Evolutionary conservation across 2,329 filamentous ascomycete genomes (phyloP).

Genomic region (Microthyrium microscopicum): DNA sequence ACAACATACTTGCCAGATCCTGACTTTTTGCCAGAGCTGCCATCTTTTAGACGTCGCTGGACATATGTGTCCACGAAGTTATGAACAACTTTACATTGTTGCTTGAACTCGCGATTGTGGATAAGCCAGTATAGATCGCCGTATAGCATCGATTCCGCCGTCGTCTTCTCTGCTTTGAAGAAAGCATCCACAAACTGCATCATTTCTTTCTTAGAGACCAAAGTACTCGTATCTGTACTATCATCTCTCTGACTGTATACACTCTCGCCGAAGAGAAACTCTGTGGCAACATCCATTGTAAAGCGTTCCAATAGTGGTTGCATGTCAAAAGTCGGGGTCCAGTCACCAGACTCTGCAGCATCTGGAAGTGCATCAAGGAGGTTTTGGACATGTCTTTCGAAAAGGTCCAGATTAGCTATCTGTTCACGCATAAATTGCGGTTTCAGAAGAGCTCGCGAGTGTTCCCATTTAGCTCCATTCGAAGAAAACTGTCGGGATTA

Average conservation of each 20-base stretch:
- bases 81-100: constrained; percentile 22
- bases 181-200: constrained; percentile 16
- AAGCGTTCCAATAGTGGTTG: constrained; percentile 48
- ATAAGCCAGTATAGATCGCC: constrained; percentile 3
- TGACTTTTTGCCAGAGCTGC: constrained; percentile 15
- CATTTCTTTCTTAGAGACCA: constrained; percentile 18
- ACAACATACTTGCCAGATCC: constrained; percentile 1
- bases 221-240: too few species aligned
- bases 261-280: constrained; percentile 46
- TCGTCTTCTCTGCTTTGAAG: not conserved
- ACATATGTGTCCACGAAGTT: constrained; percentile 29
- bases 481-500: constrained; percentile 18
- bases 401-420: constrained; percentile 18
- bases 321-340: constrained; percentile 26
- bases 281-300: constrained; percentile 50
- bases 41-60: constrained; percentile 15
- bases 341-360: constrained; percentile 20
- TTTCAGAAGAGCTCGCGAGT: constrained; percentile 19
- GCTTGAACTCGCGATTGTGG: constrained; percentile 21
- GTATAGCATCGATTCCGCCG: not conserved
- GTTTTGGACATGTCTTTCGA: constrained; percentile 19
- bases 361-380: constrained; percentile 18
- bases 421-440: constrained; percentile 22
- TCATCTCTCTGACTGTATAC: constrained; percentile 1
- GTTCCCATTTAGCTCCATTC: constrained; percentile 21